Evolutionary conservation across 164 flowering plant species (phyloP).

Genomic region (Aristolochia californica): DNA sequence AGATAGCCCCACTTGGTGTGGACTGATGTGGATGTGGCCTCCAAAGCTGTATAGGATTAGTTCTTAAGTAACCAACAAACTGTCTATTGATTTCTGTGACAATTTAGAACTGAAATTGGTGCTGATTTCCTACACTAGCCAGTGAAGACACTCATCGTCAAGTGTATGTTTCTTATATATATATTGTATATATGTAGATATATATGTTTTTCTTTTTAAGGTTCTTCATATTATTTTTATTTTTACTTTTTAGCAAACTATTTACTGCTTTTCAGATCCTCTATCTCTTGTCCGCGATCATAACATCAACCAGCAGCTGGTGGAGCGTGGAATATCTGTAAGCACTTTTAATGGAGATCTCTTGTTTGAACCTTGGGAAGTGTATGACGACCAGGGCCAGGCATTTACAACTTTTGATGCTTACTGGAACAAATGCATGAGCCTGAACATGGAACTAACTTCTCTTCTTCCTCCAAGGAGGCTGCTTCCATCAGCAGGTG

Average conservation of each 20-base stretch:
- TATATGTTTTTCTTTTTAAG: background rate
- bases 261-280: constrained; percentile 45
- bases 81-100: too few relatives aligned
- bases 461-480: constrained; percentile 60
- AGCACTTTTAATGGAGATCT: constrained; percentile 78
- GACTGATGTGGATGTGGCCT: too few relatives aligned
- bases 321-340: constrained; percentile 56
- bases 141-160: too few relatives aligned
- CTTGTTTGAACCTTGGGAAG: constrained; percentile 82
- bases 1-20: too few relatives aligned
- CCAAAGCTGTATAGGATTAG: too few relatives aligned
- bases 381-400: constrained; percentile 55
- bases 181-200: too few relatives aligned
- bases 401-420: constrained; percentile 73
- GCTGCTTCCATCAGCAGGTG: constrained; percentile 51
- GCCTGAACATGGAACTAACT: constrained; percentile 39
- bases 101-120: too few relatives aligned
- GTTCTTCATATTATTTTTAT: background rate
- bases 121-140: too few relatives aligned
- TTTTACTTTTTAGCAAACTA: background rate
- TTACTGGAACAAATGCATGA: constrained; percentile 71
- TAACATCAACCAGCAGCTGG: constrained; percentile 57
- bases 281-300: constrained; percentile 89
- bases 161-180: too few relatives aligned
- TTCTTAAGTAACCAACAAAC: too few relatives aligned